Evolutionary conservation across 768 basidiomycete genomes (phyloP).

Genomic region (Leccinum subgranulosum): DNA sequence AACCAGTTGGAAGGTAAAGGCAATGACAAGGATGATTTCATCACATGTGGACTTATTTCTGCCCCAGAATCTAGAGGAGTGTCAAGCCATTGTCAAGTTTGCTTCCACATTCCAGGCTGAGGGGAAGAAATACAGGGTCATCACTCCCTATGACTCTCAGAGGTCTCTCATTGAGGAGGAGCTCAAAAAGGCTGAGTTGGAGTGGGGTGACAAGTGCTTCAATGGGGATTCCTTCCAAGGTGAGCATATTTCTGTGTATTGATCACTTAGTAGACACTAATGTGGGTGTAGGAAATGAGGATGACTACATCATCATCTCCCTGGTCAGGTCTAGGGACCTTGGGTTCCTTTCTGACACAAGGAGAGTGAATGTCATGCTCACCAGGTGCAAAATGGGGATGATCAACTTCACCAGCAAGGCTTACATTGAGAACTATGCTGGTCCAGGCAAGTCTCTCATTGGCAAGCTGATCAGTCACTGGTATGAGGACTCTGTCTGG

Average conservation of each 20-base stretch:
- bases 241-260: conserved; percentile 26
- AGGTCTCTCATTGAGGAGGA: conserved; percentile 53
- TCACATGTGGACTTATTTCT: neutral
- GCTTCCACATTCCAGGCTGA: conserved; percentile 53
- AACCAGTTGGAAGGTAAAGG: conserved; percentile 41
- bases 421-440: conserved; percentile 56
- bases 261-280: neutral
- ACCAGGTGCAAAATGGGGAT: conserved; percentile 76
- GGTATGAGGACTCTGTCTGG: conserved; percentile 36
- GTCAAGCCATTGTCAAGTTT: conserved; percentile 52
- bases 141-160: conserved; percentile 83
- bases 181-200: conserved; percentile 48
- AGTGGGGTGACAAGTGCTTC: conserved; percentile 69
- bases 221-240: conserved; percentile 84
- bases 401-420: conserved; percentile 64
- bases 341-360: conserved; percentile 64
- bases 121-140: conserved; percentile 53
- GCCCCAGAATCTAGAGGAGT: conserved; percentile 59
- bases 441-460: conserved; percentile 44
- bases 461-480: conserved; percentile 34
- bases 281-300: conserved; percentile 67
- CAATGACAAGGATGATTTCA: neutral
- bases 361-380: conserved; percentile 86
- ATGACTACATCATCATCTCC: conserved; percentile 72
- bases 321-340: conserved; percentile 58